phyloP scores from a whole-genome alignment of 176 grass and related monocot genomes.

The Otatea glauca region DNA sequence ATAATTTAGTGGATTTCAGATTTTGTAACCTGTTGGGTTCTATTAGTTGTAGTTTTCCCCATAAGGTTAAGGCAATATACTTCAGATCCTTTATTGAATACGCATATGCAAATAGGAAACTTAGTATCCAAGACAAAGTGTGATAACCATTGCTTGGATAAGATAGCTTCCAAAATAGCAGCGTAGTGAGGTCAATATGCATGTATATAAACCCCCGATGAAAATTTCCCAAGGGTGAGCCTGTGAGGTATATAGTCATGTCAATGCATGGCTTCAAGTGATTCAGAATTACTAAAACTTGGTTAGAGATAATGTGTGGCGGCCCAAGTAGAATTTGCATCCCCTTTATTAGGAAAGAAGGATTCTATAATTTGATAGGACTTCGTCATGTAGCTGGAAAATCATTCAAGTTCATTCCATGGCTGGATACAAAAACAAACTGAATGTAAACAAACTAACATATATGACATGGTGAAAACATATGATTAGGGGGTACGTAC shows the following conservation, averaged over 20 bases:
- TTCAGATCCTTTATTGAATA: not conserved
- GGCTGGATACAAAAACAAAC: conserved; percentile 7
- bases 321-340: not conserved
- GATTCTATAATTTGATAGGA: conserved; percentile 7
- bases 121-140: not conserved
- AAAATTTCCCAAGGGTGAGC: not conserved
- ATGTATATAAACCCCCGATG: not conserved
- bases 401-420: not conserved
- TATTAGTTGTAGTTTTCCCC: not conserved
- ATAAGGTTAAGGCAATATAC: not conserved
- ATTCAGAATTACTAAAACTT: conserved; percentile 23
- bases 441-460: conserved; percentile 20
- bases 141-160: not conserved
- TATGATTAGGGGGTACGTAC: conserved; percentile 30
- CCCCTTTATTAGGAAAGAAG: not conserved
- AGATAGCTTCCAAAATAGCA: conserved; percentile 1
- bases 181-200: not conserved
- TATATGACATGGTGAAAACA: not conserved
- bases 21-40: not conserved
- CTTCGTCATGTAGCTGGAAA: not conserved
- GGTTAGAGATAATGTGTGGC: not conserved
- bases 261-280: conserved; percentile 5
- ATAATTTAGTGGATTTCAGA: not conserved
- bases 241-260: not conserved
- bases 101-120: not conserved